Evolutionary conservation across 805 yeast genomes (phyloP).

Genomic region (Wickerhamomyces chaumierensis): DNA sequence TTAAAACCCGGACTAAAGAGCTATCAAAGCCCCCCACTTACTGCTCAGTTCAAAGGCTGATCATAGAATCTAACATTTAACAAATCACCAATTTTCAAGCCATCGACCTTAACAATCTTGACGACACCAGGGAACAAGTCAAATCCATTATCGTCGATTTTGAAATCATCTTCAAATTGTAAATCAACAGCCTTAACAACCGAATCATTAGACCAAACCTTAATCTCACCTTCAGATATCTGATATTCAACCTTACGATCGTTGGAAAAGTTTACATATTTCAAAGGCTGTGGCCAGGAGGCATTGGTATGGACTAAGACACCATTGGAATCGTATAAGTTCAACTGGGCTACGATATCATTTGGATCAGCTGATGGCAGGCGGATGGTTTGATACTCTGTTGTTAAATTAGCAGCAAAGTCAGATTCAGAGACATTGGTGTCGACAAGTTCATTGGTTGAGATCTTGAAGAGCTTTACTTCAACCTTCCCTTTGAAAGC

Average conservation of each 20-base stretch:
- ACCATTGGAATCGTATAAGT: conserved; percentile 4
- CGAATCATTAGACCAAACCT: conserved; percentile 16
- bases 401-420: not conserved
- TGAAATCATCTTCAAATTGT: conserved; percentile 12
- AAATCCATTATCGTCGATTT: conserved; percentile 33
- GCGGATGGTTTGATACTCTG: not conserved
- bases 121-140: conserved; percentile 32
- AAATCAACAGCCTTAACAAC: conserved; percentile 37
- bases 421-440: not conserved
- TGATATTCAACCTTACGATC: conserved; percentile 14
- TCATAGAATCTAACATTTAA: not conserved
- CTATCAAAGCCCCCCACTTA: no score
- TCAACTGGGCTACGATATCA: conserved; percentile 9
- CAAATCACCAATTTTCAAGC: not conserved
- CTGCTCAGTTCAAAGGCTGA: not conserved
- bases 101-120: conserved; percentile 1
- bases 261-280: conserved; percentile 17
- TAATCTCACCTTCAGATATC: conserved; percentile 18
- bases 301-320: not conserved
- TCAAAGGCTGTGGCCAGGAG: conserved; percentile 33
- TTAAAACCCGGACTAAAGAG: no score
- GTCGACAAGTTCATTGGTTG: conserved; percentile 2
- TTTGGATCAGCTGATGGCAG: not conserved
- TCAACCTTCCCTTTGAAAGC: conserved; percentile 1
- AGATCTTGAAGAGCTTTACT: conserved; percentile 1